phyloP scores from a whole-genome alignment of 2,329 filamentous ascomycete genomes.

The Xylariaceae sp. region DNA sequence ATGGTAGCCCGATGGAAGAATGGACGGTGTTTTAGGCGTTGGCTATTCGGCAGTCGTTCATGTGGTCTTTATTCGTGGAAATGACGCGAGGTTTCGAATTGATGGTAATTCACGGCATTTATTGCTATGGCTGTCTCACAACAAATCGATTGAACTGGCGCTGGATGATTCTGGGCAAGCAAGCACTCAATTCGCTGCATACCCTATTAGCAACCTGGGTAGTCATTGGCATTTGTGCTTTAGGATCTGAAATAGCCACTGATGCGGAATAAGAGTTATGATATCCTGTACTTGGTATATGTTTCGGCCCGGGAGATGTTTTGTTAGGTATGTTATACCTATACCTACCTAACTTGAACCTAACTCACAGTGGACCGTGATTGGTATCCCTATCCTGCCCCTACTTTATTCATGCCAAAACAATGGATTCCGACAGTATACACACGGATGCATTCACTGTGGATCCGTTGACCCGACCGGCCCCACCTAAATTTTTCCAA shows the following conservation, averaged over 20 bases:
- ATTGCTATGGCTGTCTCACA: background rate
- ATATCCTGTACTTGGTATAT: no score
- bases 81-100: background rate
- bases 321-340: no score
- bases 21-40: slow-evolving; percentile 9
- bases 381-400: no score
- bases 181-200: background rate
- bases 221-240: no score
- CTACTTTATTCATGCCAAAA: no score
- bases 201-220: no score
- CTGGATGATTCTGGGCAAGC: background rate
- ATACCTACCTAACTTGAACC: no score
- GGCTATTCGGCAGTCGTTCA: background rate
- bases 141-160: background rate
- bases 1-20: background rate
- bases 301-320: no score
- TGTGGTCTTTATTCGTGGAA: background rate
- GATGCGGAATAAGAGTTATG: no score
- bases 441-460: background rate
- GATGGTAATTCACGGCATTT: background rate
- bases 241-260: no score
- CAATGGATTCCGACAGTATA: no score
- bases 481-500: slow-evolving; percentile 20
- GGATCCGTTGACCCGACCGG: background rate
- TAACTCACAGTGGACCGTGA: no score